phyloP scores from a whole-genome alignment of 306 rosid species.

The Styphnolobium japonicum region DNA sequence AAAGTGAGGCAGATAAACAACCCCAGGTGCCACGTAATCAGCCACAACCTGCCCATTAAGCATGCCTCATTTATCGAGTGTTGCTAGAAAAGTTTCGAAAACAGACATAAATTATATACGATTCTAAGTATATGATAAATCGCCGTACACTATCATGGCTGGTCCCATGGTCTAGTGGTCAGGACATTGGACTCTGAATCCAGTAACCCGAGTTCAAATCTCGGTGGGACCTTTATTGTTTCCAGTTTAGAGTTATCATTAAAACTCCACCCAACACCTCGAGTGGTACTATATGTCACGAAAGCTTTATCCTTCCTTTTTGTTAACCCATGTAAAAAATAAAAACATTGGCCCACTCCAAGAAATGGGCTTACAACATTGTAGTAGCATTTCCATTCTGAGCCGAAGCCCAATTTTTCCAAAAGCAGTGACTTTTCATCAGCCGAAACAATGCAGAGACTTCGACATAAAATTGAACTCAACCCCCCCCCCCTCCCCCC shows the following conservation, averaged over 20 bases:
- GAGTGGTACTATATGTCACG: too few relatives aligned
- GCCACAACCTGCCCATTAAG: conserved; percentile 65
- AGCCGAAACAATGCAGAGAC: too few relatives aligned
- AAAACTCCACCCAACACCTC: too few relatives aligned
- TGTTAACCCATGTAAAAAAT: too few relatives aligned
- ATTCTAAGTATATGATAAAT: background rate
- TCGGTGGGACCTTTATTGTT: conserved; percentile 54
- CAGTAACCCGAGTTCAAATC: conserved; percentile 59
- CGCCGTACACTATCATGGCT: rapidly evolving
- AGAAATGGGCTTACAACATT: background rate
- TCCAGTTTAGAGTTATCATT: too few relatives aligned
- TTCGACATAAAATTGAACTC: too few relatives aligned
- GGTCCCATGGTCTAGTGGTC: conserved; percentile 74
- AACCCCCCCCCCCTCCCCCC: too few relatives aligned
- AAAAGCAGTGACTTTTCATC: too few relatives aligned
- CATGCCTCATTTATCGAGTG: background rate
- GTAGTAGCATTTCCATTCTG: background rate
- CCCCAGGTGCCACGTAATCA: conserved; percentile 86
- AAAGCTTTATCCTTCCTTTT: too few relatives aligned
- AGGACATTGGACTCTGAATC: conserved; percentile 69
- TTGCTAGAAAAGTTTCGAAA: background rate
- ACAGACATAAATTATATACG: background rate
- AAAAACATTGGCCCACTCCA: background rate
- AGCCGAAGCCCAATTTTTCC: background rate
- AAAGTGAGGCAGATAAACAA: conserved; percentile 75